Evolutionary conservation across 2,329 filamentous ascomycete species (phyloP), one percentile per base, ranked within the genome.

Genomic region (Cordyceps fumosorosea): DNA sequence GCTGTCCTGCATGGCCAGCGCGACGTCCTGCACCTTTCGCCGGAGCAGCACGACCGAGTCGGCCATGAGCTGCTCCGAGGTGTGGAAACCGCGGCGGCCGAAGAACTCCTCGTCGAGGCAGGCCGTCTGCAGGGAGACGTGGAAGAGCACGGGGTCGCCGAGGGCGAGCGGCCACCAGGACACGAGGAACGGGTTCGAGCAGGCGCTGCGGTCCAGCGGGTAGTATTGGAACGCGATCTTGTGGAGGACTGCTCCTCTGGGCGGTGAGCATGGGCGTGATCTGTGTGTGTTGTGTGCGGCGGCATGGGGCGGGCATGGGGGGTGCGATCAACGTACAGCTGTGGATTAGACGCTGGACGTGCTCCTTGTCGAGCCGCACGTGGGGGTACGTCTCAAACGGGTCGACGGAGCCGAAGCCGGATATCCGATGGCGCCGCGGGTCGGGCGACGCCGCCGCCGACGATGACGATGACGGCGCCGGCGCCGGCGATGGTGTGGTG

Each of bases 181-280:
- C 7, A 84, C 72, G 20, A 85, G 71, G 64, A 85, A 85, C 0
- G 83, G 83, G 65, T 85, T 85, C 8, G 83, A 82, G 0, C 70
- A 69, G n/a, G 75, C 67, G 63, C 75, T 78, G 8, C 83, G 71
- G 57, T 85, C 83, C 22, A 84, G 72, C 0, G 83, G 83, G 66
- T 85, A 85, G 66, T 85, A 85, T 64, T 84, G 79, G 56, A 85
- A 85, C 0, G 82, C 81, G 53, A 86, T 85, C 51, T 80, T 83
- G 48, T 78, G 76, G 3, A 84, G 71, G 64, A 86, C 83, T 84
- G 29, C 8, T 29, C 5, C 29, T 29, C 29, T 18, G 40, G 40
- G 40, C 7, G 60, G 71, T 66, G 56, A 63, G 48, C 52, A 18
- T 29, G 29, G 29, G 29, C 29, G 29, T 29, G 29, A 7, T 29